phyloP scores from a whole-genome alignment of 176 grass and related monocot genomes.

The Otatea glauca region DNA sequence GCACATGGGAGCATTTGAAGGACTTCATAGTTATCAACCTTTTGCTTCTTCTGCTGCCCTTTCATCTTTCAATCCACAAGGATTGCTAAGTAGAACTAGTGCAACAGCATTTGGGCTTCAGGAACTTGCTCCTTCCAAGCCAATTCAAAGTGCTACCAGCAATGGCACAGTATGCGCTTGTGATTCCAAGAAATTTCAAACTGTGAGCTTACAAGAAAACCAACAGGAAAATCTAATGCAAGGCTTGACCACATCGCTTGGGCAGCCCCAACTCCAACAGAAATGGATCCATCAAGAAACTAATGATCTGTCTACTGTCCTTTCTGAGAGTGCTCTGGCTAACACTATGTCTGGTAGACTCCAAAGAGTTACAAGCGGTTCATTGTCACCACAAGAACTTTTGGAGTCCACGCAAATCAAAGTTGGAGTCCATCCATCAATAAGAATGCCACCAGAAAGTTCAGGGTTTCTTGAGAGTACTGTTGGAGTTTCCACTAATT shows the following conservation, averaged over 20 bases:
- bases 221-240: slow-evolving; percentile 51
- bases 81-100: slow-evolving; percentile 49
- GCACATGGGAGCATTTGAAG: slow-evolving; percentile 82
- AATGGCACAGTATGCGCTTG: slow-evolving; percentile 39
- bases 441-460: slow-evolving; percentile 30
- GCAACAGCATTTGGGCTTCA: slow-evolving; percentile 51
- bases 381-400: slow-evolving; percentile 53
- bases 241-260: slow-evolving; percentile 48
- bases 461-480: slow-evolving; percentile 47
- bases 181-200: slow-evolving; percentile 60
- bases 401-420: slow-evolving; percentile 49
- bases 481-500: slow-evolving; percentile 46
- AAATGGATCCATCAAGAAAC: slow-evolving; percentile 66
- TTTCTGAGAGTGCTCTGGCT: slow-evolving; percentile 51
- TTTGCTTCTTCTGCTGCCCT: slow-evolving; percentile 57
- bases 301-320: slow-evolving; percentile 43
- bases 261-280: slow-evolving; percentile 54
- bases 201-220: slow-evolving; percentile 51
- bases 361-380: slow-evolving; percentile 49
- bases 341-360: slow-evolving; percentile 51
- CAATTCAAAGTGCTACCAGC: slow-evolving; percentile 48
- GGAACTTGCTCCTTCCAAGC: slow-evolving; percentile 56
- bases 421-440: slow-evolving; percentile 44
- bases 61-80: slow-evolving; percentile 70
- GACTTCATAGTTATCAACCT: slow-evolving; percentile 62